Base-by-base conservation (phyloP, 768 basidiomycete genomes). In the Crassisporium funariophilum region DNA sequence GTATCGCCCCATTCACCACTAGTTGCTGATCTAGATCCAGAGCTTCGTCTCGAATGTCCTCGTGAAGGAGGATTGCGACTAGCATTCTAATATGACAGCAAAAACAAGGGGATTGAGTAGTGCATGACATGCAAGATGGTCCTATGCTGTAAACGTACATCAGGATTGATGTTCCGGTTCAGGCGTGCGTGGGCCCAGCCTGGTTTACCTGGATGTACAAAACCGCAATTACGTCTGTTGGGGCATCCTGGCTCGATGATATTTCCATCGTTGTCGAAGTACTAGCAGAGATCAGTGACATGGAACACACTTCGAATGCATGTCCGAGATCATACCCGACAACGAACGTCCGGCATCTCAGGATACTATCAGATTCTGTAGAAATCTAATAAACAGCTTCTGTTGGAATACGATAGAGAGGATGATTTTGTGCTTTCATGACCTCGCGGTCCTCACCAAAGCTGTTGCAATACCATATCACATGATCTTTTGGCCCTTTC, bases 141-240 rank as follows among this genome's bases (percentile, higher is more conserved):
- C n/a, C n/a, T n/a, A n/a, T n/a, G n/a, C n/a, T n/a, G n/a, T n/a
- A n/a, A n/a, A n/a, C n/a, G n/a, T n/a, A n/a, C n/a, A n/a, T n/a
- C n/a, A n/a, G n/a, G n/a, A n/a, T 31, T n/a, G n/a, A 5, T 11
- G 2, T 2, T 31, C n/a, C n/a, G 29, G 2, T 12, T 37, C 20
- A 29, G 22, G 19, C 19, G 4, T 5, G 60, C 60, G 33, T 15
- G 20, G 2, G 22, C 38, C 65, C 65, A 67, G 25, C 15, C 29
- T 13, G 56, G 46, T 13, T 64, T 45, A 13, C 45, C 46, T 4
- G 65, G 65, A 46, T 67, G 66, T 3, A 61, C 35, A 27, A 57
- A 67, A 22, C 20, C 16, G 29, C 66, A 67, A 34, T 34, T 16
- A 21, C 33, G 38, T 48, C 25, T 19, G 40, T 36, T 48, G 20